Conservation (phyloP, 345 rosid genomes). For the Camelina neglecta region DNA sequence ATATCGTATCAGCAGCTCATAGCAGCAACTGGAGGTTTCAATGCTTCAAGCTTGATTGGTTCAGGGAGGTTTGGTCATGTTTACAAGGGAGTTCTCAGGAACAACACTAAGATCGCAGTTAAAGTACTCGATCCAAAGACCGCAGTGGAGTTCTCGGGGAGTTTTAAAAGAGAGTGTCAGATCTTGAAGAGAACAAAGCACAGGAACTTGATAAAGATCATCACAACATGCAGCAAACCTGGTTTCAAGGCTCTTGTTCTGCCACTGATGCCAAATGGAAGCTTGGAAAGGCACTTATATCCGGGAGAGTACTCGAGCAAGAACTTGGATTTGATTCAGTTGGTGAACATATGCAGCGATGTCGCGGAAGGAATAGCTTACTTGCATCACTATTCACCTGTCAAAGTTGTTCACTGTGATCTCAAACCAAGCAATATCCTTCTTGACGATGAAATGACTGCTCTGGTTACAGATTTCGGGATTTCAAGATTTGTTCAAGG, state of each 20-base stretch:
- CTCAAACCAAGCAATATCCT: constrained; percentile 95
- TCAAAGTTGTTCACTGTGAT: constrained; percentile 92
- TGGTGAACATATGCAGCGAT: constrained; percentile 74
- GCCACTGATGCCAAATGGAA: constrained; percentile 87
- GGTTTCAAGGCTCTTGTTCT: constrained; percentile 88
- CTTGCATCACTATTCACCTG: constrained; percentile 82
- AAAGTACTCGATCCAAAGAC: constrained; percentile 71
- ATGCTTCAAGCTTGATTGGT: constrained; percentile 71
- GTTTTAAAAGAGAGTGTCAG: constrained; percentile 86
- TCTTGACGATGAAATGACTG: constrained; percentile 86
- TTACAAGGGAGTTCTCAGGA: constrained; percentile 76
- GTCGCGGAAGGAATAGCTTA: constrained; percentile 91
- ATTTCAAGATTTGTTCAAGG: constrained; percentile 70
- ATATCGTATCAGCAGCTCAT: constrained; percentile 70
- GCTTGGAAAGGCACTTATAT: constrained; percentile 78
- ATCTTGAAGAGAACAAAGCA: constrained; percentile 79
- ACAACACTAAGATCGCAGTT: constrained; percentile 78
- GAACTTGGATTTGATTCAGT: constrained; percentile 62
- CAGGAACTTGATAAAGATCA: constrained; percentile 82
- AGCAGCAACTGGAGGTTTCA: constrained; percentile 83
- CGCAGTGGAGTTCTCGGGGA: constrained; percentile 55
- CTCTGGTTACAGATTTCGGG: constrained; percentile 90
- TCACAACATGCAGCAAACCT: constrained; percentile 83
- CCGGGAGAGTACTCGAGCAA: constrained; percentile 47
- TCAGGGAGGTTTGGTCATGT: constrained; percentile 87